Percentiles rank a stretch among this genome's conserved stretches.
Conservation (phyloP, 2,329 filamentous ascomycete species). For the Verticillium isaacii region DNA sequence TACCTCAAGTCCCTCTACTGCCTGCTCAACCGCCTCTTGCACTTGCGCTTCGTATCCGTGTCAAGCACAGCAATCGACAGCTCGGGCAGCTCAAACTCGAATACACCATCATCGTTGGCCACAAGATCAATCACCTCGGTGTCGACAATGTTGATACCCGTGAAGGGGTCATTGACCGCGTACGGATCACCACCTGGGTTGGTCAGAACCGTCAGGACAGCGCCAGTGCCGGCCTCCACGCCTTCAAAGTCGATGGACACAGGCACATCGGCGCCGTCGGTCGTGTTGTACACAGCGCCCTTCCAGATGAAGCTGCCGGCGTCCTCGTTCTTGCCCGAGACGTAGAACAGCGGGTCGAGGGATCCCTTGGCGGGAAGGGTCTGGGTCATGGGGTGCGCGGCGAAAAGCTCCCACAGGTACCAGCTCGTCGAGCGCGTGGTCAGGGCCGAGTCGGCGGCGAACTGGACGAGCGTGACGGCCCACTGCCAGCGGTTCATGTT, state of each 20-base stretch:
- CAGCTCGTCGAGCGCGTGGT: conserved; percentile 47
- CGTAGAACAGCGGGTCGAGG: conserved; percentile 44
- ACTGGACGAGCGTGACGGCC: conserved; percentile 45
- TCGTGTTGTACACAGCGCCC: conserved; percentile 48
- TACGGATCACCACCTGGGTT: conserved; percentile 34
- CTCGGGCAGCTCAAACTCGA: conserved; percentile 47
- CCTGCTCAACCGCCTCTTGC: neutral
- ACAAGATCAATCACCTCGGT: conserved; percentile 30
- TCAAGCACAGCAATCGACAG: conserved; percentile 54
- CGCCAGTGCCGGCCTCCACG: conserved; percentile 30
- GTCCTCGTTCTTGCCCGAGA: conserved; percentile 39
- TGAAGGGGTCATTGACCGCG: conserved; percentile 36
- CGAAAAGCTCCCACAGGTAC: conserved; percentile 45
- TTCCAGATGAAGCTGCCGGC: conserved; percentile 42
- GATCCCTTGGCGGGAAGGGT: conserved; percentile 38
- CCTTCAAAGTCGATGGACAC: conserved; percentile 42
- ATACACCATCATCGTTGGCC: conserved; percentile 39
- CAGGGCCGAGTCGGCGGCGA: conserved; percentile 39
- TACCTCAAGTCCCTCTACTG: neutral
- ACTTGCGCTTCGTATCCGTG: conserved; percentile 17
- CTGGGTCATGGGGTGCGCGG: conserved; percentile 36
- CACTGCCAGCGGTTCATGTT: conserved; percentile 47
- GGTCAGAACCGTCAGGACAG: conserved; percentile 39
- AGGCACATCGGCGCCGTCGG: conserved; percentile 35
- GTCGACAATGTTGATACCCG: conserved; percentile 44